Evolutionary conservation across 768 basidiomycete species (phyloP).

Genomic region (Xerocomellus dryophilus): DNA sequence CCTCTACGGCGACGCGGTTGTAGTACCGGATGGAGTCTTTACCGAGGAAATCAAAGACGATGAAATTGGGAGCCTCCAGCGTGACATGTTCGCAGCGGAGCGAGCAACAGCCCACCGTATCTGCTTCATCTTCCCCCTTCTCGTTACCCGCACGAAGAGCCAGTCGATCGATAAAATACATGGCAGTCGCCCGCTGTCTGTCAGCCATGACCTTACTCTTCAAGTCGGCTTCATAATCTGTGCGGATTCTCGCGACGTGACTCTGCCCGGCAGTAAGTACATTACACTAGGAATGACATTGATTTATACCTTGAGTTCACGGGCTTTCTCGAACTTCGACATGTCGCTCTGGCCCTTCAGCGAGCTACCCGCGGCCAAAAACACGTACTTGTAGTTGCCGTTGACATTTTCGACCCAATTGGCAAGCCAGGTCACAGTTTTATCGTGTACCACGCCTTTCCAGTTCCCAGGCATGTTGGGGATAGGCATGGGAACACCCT

Average conservation of each 20-base stretch:
- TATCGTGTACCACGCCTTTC: conserved; percentile 86
- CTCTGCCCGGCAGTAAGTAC: conserved; percentile 46
- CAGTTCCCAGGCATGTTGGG: conserved; percentile 92
- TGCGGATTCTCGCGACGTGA: conserved; percentile 86
- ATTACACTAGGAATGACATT: background rate
- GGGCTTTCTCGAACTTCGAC: conserved; percentile 96
- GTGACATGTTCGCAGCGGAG: conserved; percentile 96
- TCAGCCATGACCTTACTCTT: conserved; percentile 91
- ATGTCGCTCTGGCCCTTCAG: conserved; percentile 98
- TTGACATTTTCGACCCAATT: conserved; percentile 99
- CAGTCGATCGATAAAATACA: conserved; percentile 97
- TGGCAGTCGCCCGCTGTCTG: conserved; percentile 95
- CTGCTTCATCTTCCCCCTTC: conserved; percentile 99
- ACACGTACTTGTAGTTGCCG: conserved; percentile 93
- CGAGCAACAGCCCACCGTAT: conserved; percentile 98
- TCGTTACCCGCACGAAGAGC: conserved; percentile 99
- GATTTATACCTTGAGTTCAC: conserved; percentile 79
- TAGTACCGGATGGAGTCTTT: conserved; percentile 99
- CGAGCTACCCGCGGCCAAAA: conserved; percentile 95
- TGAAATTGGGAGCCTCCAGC: conserved; percentile 78
- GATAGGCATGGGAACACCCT: conserved; percentile 67
- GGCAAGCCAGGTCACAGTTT: conserved; percentile 98
- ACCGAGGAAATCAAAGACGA: conserved; percentile 96
- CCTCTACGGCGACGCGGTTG: conserved; percentile 84
- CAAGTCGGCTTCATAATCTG: conserved; percentile 82